A percentile compares a stretch with the other conserved stretches of the same genome.
phyloP scores from a whole-genome alignment of 139 green algal species.

The Ostreobium quekettii region DNA sequence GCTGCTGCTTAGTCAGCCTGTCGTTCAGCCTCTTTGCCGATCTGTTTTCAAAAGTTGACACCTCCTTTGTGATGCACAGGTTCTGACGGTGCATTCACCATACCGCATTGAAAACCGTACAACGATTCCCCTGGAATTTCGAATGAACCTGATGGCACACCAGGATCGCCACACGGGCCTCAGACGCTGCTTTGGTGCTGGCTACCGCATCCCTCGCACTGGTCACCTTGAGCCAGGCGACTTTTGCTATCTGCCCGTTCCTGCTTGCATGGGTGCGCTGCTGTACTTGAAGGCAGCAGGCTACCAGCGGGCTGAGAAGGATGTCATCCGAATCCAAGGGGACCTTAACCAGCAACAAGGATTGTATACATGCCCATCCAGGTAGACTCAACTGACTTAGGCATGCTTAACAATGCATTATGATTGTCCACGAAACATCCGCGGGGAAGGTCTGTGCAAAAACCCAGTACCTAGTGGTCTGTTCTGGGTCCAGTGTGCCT shows the following conservation, averaged over 20 bases:
- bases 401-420: too few relatives aligned
- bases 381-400: background rate
- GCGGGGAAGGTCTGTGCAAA: too few relatives aligned
- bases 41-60: too few relatives aligned
- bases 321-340: slow-evolving; percentile 30
- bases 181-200: background rate
- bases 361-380: slow-evolving; percentile 34
- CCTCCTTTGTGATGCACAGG: too few relatives aligned
- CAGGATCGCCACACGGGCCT: background rate
- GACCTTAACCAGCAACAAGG: slow-evolving; percentile 35
- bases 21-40: too few relatives aligned
- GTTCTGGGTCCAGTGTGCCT: too few relatives aligned
- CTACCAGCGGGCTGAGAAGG: slow-evolving; percentile 34
- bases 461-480: too few relatives aligned
- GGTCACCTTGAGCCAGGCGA: slow-evolving; percentile 19
- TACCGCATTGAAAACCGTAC: slow-evolving; percentile 38
- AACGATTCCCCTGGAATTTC: slow-evolving; percentile 22
- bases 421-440: too few relatives aligned
- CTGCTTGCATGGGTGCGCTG: slow-evolving; percentile 21
- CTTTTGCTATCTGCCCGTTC: slow-evolving; percentile 30
- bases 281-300: slow-evolving; percentile 38
- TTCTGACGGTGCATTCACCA: slow-evolving; percentile 36
- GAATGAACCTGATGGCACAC: background rate
- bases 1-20: too few relatives aligned
- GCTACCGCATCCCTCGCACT: slow-evolving; percentile 8